Conservation (phyloP, 768 basidiomycete genomes). For the Ephemerocybe angulata region DNA sequence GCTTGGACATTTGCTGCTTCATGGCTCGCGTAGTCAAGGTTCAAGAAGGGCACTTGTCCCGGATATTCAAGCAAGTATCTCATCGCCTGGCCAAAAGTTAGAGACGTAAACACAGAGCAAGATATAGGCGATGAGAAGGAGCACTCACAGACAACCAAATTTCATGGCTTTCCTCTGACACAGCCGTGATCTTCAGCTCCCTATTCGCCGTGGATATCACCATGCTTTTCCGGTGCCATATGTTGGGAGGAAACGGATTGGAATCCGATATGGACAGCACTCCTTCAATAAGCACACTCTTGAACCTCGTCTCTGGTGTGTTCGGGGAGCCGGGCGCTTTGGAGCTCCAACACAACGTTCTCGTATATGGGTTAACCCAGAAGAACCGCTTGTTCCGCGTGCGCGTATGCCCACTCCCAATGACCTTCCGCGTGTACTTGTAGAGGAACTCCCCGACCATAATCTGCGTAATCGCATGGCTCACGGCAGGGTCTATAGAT, state of each 20-base stretch:
- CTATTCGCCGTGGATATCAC: constrained; percentile 89
- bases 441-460: constrained; percentile 99
- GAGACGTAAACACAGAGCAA: constrained; percentile 10
- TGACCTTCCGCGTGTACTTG: constrained; percentile 89
- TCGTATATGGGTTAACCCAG: constrained; percentile 99
- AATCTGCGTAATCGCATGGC: constrained; percentile 97
- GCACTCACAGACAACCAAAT: constrained; percentile 86
- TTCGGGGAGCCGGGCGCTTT: constrained; percentile 87
- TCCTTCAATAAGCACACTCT: constrained; percentile 93
- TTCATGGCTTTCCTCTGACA: constrained; percentile 92
- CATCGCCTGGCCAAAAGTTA: constrained; percentile 72
- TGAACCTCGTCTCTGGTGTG: constrained; percentile 88
- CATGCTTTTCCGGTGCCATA: constrained; percentile 90
- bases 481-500: constrained; percentile 82
- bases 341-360: constrained; percentile 95
- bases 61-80: constrained; percentile 84
- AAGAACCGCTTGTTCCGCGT: constrained; percentile 93
- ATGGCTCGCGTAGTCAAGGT: too few species aligned
- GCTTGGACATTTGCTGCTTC: too few species aligned
- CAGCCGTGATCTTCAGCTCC: constrained; percentile 97
- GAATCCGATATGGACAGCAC: constrained; percentile 91
- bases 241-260: constrained; percentile 92
- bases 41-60: too few species aligned
- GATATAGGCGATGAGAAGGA: constrained; percentile 10
- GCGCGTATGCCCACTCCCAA: constrained; percentile 89